phyloP scores from a whole-genome alignment of 371 early-diverging fungal species.

The Thermomucor indicae-seudaticae region DNA sequence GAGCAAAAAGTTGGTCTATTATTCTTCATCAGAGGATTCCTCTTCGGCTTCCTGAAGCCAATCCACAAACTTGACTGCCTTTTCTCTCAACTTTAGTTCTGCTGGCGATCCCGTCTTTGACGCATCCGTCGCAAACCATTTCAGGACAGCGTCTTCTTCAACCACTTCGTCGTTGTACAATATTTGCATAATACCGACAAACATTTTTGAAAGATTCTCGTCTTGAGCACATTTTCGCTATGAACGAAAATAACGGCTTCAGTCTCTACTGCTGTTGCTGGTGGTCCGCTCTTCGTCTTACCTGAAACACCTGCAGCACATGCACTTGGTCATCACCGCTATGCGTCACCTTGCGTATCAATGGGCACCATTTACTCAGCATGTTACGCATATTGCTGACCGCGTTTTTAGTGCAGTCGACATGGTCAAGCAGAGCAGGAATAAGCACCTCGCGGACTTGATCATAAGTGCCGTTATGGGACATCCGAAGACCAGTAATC shows the following conservation, averaged over 20 bases:
- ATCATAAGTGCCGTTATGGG: constrained; percentile 77
- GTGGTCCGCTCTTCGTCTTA: constrained; percentile 11
- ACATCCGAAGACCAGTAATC: constrained; percentile 88
- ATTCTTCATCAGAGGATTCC: constrained; percentile 35
- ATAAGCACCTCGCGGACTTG: constrained; percentile 75
- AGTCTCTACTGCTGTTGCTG: background rate
- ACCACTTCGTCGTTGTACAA: constrained; percentile 82
- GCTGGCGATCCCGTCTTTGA: constrained; percentile 22
- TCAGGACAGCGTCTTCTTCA: constrained; percentile 79
- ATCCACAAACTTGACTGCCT: constrained; percentile 56
- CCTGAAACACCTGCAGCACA: constrained; percentile 60
- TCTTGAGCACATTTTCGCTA: constrained; percentile 37
- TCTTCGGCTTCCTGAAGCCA: constrained; percentile 69
- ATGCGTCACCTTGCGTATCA: constrained; percentile 71
- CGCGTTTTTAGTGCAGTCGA: constrained; percentile 41
- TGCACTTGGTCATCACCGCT: constrained; percentile 77
- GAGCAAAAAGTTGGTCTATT: too few relatives aligned
- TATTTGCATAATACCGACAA: constrained; percentile 58
- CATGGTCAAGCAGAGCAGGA: constrained; percentile 56
- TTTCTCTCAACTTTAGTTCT: constrained; percentile 37
- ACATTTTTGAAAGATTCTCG: constrained; percentile 46
- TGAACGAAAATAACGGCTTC: background rate
- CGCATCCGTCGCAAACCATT: constrained; percentile 63
- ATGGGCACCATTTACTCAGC: constrained; percentile 64
- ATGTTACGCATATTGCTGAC: constrained; percentile 36